Base-by-base conservation (phyloP, 148 eudicot species). In the Beta vulgaris region DNA sequence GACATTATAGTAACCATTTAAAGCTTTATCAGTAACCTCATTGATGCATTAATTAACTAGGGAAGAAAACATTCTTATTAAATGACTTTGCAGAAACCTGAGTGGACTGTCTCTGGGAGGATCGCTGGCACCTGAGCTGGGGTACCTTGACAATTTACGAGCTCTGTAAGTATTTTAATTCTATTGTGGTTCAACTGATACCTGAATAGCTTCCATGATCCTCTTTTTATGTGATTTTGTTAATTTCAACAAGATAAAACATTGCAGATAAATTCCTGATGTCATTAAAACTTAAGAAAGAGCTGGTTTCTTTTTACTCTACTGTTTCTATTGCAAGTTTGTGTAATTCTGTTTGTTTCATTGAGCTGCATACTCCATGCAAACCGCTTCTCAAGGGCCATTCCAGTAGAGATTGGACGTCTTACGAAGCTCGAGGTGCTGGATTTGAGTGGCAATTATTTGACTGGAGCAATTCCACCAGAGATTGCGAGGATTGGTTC, bases 381-480 rank as follows among this genome's bases (percentile, higher is more conserved):
- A 74, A 96, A 96, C 86, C 87, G 72, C 64, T 79, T 96, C 79
- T 89, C 81, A 58, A 97, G 99, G 48, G 72, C 68, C 66, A 88
- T 96, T 59, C 99, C 99, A 36, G 76, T 73, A 32, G 91, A 92
- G 77, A 68, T 92, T 64, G 95, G 91, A 73, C 75, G 59, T 63
- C 98, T 96, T 58, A 61, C 76, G 63, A 82, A 39, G 76, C 81
- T 96, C 46, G 94, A 96, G 80, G 86, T 89, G 29, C 80, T 96
- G 79, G 99, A 96, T 84, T 87, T 96, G 87, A 87, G 98, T 71
- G 83, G 78, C 70, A 96, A 96, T 72, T 76, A 78, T 67, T 85
- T 96, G 76, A 81, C 73, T 55, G 99, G 99, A 76, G 74, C 53
- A n/a, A 78, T 96, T 79, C 99, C 99, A 7, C 79, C 79, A 15